These are phyloP conservation scores for Lactarius trivialis DNA, from an alignment of 768 basidiomycete genomes.

Conservation along the genomic window DNA sequence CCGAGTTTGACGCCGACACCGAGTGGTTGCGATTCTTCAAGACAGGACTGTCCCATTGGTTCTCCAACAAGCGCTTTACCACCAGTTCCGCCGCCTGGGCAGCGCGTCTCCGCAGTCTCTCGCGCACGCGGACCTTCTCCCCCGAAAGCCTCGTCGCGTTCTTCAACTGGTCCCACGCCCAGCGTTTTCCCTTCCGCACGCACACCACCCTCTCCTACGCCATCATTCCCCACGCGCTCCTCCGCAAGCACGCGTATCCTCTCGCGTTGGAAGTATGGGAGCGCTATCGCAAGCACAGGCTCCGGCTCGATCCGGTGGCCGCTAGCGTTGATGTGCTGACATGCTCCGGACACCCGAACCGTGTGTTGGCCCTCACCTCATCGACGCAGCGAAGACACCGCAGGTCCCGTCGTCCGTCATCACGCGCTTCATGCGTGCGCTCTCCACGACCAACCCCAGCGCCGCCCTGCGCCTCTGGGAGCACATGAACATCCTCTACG, in stretches of 20 bases:
- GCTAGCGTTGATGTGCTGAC: conserved; percentile 47
- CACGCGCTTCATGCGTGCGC: conserved; percentile 38
- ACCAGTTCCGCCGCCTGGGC: conserved; percentile 6
- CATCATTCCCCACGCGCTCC: conserved; percentile 46
- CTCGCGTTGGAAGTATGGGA: conserved; percentile 35
- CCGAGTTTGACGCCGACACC: neutral
- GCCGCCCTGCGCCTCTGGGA: conserved; percentile 63
- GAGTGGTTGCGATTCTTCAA: conserved; percentile 9
- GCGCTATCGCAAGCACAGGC: conserved; percentile 4
- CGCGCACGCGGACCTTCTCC: conserved; percentile 17
- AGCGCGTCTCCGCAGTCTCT: conserved; percentile 11
- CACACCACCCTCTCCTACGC: conserved; percentile 44
- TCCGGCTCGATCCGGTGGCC: conserved; percentile 40
- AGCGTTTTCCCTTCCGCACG: conserved; percentile 31
- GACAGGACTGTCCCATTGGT: neutral
- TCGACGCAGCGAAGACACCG: conserved; percentile 34
- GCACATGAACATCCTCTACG: conserved; percentile 53
- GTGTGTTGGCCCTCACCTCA: conserved; percentile 46
- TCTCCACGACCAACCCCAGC: conserved; percentile 50
- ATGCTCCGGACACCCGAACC: conserved; percentile 36
- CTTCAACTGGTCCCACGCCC: conserved; percentile 31
- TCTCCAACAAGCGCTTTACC: conserved; percentile 1
- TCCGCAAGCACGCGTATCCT: conserved; percentile 36
- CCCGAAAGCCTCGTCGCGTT: conserved; percentile 33
- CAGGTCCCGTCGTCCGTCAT: conserved; percentile 18